Conservation (phyloP, 2,329 filamentous ascomycete species). For the Fusarium abutilonis region DNA sequence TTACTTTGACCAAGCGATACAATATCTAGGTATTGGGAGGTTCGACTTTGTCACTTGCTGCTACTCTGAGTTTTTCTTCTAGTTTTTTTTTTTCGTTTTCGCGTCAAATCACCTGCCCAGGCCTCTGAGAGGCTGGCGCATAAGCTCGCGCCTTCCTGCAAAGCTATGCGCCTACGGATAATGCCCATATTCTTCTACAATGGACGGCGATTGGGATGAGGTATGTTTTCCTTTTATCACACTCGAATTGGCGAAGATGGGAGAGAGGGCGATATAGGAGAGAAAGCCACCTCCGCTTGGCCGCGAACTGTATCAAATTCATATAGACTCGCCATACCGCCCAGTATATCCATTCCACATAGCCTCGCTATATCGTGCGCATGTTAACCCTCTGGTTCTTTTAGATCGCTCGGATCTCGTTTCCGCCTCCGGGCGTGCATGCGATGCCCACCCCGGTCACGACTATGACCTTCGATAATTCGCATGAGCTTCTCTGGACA, state of each 20-base stretch:
- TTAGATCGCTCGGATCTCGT: slow-evolving; percentile 81
- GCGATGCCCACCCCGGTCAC: slow-evolving; percentile 76
- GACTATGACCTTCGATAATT: slow-evolving; percentile 87
- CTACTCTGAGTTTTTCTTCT: not conserved
- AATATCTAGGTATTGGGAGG: slow-evolving; percentile 6
- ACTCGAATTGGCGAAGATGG: not conserved
- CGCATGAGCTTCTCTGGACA: slow-evolving; percentile 90
- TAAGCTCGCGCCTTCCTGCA: slow-evolving; percentile 17
- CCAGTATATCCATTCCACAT: not conserved
- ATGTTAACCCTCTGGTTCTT: slow-evolving; percentile 20
- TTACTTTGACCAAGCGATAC: slow-evolving; percentile 19
- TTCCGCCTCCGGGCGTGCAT: slow-evolving; percentile 80
- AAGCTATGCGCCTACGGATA: slow-evolving; percentile 50
- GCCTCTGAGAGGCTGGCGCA: slow-evolving; percentile 25
- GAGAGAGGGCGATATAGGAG: too few relatives aligned
- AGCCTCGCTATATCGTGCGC: not conserved
- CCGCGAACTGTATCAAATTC: too few relatives aligned
- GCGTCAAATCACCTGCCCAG: not conserved
- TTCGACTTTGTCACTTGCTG: not conserved
- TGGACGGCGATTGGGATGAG: slow-evolving; percentile 77
- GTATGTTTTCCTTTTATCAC: slow-evolving; percentile 53
- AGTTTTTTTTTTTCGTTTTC: not conserved
- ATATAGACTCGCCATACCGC: too few relatives aligned
- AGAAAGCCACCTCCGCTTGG: not conserved
- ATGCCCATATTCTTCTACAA: slow-evolving; percentile 56